Percentiles rank a stretch among this genome's conserved stretches.
Evolutionary conservation across 2,329 filamentous ascomycete species (phyloP).

Genomic region (Aspergillus fructus): DNA sequence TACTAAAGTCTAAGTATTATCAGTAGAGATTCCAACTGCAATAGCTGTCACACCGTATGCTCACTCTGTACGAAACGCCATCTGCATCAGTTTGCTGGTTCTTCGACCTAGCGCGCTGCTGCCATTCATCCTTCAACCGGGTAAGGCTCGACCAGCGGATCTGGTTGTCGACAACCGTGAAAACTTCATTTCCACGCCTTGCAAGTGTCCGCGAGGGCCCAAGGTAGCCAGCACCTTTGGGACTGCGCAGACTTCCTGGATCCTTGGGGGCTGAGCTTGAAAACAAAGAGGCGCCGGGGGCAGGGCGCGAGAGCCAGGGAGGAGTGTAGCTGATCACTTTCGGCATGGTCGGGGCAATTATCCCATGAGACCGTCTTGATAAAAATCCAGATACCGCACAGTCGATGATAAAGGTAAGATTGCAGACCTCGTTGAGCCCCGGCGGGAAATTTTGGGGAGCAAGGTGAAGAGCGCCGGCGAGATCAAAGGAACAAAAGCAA

Average conservation of each 20-base stretch:
- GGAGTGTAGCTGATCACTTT: constrained; percentile 84
- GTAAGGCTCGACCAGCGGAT: constrained; percentile 88
- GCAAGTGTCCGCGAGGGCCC: constrained; percentile 66
- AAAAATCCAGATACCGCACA: neutral
- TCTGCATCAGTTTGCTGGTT: constrained; percentile 30
- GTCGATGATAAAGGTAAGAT: neutral
- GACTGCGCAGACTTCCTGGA: constrained; percentile 21
- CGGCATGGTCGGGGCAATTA: constrained; percentile 61
- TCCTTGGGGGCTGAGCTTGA: constrained; percentile 49
- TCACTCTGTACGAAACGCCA: constrained; percentile 30
- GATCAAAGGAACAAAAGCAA: neutral
- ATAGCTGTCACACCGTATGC: neutral
- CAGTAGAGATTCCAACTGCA: neutral
- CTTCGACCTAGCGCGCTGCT: constrained; percentile 38
- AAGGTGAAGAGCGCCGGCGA: neutral
- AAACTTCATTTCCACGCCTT: constrained; percentile 79
- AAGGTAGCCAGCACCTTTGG: constrained; percentile 20
- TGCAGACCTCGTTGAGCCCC: neutral
- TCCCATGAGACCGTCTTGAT: constrained; percentile 5
- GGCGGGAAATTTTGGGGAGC: constrained; percentile 17
- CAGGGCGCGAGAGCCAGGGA: constrained; percentile 77
- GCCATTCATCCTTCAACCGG: constrained; percentile 67
- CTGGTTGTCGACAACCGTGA: constrained; percentile 83
- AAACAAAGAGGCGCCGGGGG: constrained; percentile 78
- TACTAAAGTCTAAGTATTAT: constrained; percentile 63